A percentile compares a stretch with the other conserved stretches of the same genome.
phyloP scores from a whole-genome alignment of 768 basidiomycete species.

The Auricularia heimuer region DNA sequence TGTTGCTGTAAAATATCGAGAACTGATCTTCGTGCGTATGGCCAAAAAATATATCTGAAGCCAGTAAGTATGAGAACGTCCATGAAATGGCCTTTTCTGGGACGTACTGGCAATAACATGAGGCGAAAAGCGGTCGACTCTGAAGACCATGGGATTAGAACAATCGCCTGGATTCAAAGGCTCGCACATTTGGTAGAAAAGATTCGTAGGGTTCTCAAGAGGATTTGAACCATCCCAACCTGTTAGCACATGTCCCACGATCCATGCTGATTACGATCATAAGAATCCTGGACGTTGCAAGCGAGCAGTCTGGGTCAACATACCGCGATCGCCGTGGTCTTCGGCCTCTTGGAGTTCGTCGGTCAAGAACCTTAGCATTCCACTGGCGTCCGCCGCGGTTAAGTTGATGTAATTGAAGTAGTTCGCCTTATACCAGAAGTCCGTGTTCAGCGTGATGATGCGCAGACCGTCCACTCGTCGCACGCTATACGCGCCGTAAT shows the following conservation, averaged over 20 bases:
- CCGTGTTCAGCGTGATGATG: slow-evolving; percentile 66
- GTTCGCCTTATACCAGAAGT: slow-evolving; percentile 58
- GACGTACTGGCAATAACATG: slow-evolving; percentile 6
- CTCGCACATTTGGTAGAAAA: slow-evolving; percentile 17
- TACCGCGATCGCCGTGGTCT: slow-evolving; percentile 63
- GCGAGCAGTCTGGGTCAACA: slow-evolving; percentile 9
- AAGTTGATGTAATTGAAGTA: slow-evolving; percentile 73
- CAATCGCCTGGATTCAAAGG: slow-evolving; percentile 16
- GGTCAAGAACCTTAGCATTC: slow-evolving; percentile 69
- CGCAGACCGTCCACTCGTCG: slow-evolving; percentile 55
- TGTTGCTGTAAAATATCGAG: slow-evolving; percentile 67
- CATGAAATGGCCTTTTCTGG: not conserved
- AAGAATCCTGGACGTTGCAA: not conserved
- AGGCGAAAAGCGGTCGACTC: slow-evolving; percentile 17
- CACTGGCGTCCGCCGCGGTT: slow-evolving; percentile 56
- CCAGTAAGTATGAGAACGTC: not conserved
- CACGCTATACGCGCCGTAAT: slow-evolving; percentile 69
- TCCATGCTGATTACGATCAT: slow-evolving; percentile 32
- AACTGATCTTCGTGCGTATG: slow-evolving; percentile 70
- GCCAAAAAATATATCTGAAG: slow-evolving; percentile 61
- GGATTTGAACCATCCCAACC: slow-evolving; percentile 66
- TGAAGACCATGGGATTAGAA: slow-evolving; percentile 16
- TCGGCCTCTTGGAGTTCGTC: slow-evolving; percentile 72
- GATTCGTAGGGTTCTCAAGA: slow-evolving; percentile 44
- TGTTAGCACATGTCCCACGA: slow-evolving; percentile 45